A percentile compares a stretch with the other conserved stretches of the same genome.
Conservation (phyloP, 2,329 filamentous ascomycete species). For the Neocatenulostroma microsporum region DNA sequence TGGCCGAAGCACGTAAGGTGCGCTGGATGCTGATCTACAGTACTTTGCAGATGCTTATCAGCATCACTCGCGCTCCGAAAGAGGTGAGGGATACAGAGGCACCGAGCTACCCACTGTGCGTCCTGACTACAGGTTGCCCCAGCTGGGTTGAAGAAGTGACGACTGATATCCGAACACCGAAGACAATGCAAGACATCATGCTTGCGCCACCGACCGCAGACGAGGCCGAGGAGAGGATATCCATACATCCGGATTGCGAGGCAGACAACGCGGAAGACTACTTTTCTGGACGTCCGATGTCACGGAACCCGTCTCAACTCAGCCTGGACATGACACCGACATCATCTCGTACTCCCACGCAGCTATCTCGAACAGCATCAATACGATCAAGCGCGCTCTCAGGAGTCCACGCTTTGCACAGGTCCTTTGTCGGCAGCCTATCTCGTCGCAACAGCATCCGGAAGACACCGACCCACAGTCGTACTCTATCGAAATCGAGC, state of each 20-base stretch:
- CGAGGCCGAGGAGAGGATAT: constrained; percentile 18
- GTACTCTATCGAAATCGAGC: constrained; percentile 19
- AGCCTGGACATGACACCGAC: constrained; percentile 14
- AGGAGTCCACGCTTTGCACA: constrained; percentile 16
- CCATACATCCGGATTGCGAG: constrained; percentile 42
- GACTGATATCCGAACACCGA: not conserved
- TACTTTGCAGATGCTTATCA: constrained; percentile 62
- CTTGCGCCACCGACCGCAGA: constrained; percentile 10
- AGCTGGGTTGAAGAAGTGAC: constrained; percentile 27
- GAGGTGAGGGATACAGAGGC: constrained; percentile 53
- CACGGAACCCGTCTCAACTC: constrained; percentile 12
- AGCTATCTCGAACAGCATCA: constrained; percentile 28
- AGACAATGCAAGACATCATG: constrained; percentile 3
- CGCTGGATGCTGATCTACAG: constrained; percentile 72
- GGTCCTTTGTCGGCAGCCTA: constrained; percentile 24
- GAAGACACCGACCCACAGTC: constrained; percentile 22
- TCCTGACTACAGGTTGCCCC: constrained; percentile 35
- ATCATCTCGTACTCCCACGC: constrained; percentile 14
- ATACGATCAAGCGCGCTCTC: constrained; percentile 29
- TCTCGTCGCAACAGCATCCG: constrained; percentile 17
- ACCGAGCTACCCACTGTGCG: constrained; percentile 54
- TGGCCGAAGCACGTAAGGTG: constrained; percentile 64
- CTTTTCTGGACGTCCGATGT: constrained; percentile 22
- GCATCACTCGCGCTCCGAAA: constrained; percentile 52
- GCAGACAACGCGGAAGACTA: constrained; percentile 32